Evolutionary conservation across 2,329 filamentous ascomycete genomes (phyloP).

Genomic region (Fusarium scirpi): DNA sequence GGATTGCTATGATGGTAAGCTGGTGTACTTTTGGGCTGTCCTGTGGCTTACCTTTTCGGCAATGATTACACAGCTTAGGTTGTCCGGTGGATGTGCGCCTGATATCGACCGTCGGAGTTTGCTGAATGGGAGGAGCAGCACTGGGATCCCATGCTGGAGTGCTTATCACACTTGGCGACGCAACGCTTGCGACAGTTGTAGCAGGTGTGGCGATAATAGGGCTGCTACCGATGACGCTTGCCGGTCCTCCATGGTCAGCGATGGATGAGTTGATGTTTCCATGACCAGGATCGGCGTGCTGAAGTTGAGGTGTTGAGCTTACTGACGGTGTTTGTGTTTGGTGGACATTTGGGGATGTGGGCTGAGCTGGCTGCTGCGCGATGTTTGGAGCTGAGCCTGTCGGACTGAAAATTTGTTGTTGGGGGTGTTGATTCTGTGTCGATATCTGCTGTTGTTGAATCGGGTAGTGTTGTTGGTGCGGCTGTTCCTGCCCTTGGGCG

Average conservation of each 20-base stretch:
- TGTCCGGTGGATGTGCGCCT: slow-evolving; percentile 22
- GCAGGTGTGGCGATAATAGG: slow-evolving; percentile 18
- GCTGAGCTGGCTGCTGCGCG: slow-evolving; percentile 8
- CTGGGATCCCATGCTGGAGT: slow-evolving; percentile 24
- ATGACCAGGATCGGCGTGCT: slow-evolving; percentile 10
- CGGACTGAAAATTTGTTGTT: slow-evolving; percentile 6
- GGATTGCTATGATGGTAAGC: slow-evolving; percentile 26
- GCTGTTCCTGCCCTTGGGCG: background rate
- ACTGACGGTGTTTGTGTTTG: slow-evolving; percentile 5
- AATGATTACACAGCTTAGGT: slow-evolving; percentile 32
- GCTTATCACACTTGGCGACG: slow-evolving; percentile 7
- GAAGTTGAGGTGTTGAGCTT: slow-evolving; percentile 5
- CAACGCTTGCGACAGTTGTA: slow-evolving; percentile 22
- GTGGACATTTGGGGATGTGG: background rate
- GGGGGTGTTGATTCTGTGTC: slow-evolving; percentile 12
- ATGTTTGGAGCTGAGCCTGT: slow-evolving; percentile 8
- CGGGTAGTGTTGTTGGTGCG: background rate
- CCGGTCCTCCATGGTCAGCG: slow-evolving; percentile 9
- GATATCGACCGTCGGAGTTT: background rate
- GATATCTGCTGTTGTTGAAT: slow-evolving; percentile 1
- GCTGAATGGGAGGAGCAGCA: slow-evolving; percentile 1
- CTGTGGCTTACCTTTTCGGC: slow-evolving; percentile 34
- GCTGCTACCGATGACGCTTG: slow-evolving; percentile 29
- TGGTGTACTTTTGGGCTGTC: too few species aligned
- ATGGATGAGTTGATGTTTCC: slow-evolving; percentile 11